Evolutionary conservation across 345 rosid genomes (phyloP).

Genomic region (Ricinus communis): DNA sequence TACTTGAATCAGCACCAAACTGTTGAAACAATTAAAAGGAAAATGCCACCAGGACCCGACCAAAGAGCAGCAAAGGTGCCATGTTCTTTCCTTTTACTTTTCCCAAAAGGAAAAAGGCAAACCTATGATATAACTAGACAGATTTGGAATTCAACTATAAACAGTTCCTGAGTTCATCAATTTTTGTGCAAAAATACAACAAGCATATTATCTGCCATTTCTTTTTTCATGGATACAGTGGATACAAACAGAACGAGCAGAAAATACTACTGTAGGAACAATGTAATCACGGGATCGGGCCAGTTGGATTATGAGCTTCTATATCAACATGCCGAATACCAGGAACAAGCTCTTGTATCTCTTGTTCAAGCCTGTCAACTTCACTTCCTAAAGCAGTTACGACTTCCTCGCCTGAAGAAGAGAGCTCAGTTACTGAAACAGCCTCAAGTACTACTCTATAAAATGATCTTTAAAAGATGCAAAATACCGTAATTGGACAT

Average conservation of each 20-base stretch:
- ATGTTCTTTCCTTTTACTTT: too few species aligned
- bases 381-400: slow-evolving; percentile 97
- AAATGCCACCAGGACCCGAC: too few species aligned
- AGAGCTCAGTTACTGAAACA: neutral
- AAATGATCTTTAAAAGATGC: neutral
- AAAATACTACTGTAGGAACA: neutral
- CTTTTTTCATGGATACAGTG: neutral
- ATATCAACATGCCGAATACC: slow-evolving; percentile 97
- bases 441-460: neutral
- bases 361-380: slow-evolving; percentile 93
- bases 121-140: neutral
- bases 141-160: neutral
- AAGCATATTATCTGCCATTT: neutral
- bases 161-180: neutral
- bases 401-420: slow-evolving; percentile 86
- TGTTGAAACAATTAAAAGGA: too few species aligned
- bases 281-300: slow-evolving; percentile 33
- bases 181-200: neutral
- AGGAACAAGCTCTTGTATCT: slow-evolving; percentile 93
- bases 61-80: too few species aligned
- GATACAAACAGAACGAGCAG: neutral
- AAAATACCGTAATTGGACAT: slow-evolving; percentile 83
- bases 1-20: too few species aligned
- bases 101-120: too few species aligned
- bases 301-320: slow-evolving; percentile 90